These are phyloP conservation scores for Paramecium pentaurelia DNA, from an alignment of 73 alveolate species.

Conservation along the genomic window DNA sequence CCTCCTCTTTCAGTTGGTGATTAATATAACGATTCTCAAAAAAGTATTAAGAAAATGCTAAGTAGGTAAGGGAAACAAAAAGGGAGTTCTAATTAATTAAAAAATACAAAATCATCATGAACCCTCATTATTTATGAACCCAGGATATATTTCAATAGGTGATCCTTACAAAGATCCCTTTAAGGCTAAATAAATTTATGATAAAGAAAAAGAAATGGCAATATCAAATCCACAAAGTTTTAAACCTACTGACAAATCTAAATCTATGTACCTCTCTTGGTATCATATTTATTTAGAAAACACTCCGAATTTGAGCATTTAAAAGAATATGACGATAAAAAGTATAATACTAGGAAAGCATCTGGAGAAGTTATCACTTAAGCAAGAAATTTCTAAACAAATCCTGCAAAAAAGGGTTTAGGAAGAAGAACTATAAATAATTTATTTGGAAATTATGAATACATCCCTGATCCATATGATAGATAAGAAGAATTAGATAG, in stretches of 20 bases:
- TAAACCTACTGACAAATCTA: not conserved
- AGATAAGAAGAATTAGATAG: slow-evolving; percentile 48
- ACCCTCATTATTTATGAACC: not conserved
- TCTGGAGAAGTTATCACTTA: slow-evolving; percentile 25
- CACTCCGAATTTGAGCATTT: slow-evolving; percentile 12
- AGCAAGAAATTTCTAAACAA: slow-evolving; percentile 23
- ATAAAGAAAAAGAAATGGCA: slow-evolving; percentile 8
- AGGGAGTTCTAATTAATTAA: not conserved
- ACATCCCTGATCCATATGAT: slow-evolving; percentile 44
- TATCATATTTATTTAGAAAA: not conserved
- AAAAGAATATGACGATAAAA: not conserved
- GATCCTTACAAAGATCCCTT: slow-evolving; percentile 41
- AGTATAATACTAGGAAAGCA: not conserved
- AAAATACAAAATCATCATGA: not conserved
- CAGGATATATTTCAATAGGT: not conserved
- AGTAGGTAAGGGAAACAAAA: not conserved
- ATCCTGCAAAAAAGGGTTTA: slow-evolving; percentile 41
- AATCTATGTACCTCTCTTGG: not conserved
- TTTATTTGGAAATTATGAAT: slow-evolving; percentile 23
- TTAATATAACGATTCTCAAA: not conserved
- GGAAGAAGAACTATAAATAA: slow-evolving; percentile 45
- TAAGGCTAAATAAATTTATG: not conserved
- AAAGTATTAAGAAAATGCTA: not conserved
- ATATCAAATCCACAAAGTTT: not conserved
- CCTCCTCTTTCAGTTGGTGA: not conserved